Percentiles rank a stretch among this genome's conserved stretches.
Evolutionary conservation across 1,284 basidiomycete species (phyloP).

Genomic region (Wallemia hederae): DNA sequence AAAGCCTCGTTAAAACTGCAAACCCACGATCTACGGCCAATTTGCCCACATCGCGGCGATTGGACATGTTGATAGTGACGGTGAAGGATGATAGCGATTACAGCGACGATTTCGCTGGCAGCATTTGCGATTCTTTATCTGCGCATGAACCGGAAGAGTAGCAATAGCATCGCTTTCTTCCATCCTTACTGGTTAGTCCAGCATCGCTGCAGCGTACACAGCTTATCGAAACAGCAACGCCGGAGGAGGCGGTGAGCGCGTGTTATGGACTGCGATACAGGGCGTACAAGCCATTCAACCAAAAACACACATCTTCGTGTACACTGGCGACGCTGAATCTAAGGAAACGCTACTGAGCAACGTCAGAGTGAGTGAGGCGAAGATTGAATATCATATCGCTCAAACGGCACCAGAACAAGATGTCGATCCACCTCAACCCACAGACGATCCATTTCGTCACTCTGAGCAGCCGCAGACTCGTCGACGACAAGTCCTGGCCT

Average conservation of each 20-base stretch:
- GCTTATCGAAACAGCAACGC: constrained; percentile 37
- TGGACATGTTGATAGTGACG: constrained; percentile 5
- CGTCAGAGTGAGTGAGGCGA: constrained; percentile 31
- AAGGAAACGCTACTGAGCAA: constrained; percentile 57
- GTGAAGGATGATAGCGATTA: neutral
- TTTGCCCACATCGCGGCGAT: constrained; percentile 15
- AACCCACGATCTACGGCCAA: constrained; percentile 19
- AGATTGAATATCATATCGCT: neutral
- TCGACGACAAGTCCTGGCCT: constrained; percentile 60
- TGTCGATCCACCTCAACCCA: constrained; percentile 44
- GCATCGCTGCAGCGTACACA: neutral
- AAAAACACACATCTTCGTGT: constrained; percentile 47
- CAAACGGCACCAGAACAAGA: constrained; percentile 34
- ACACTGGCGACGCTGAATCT: constrained; percentile 56
- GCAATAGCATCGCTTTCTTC: constrained; percentile 49
- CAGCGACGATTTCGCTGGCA: neutral
- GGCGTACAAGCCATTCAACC: constrained; percentile 43
- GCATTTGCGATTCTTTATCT: neutral
- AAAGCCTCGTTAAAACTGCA: constrained; percentile 19
- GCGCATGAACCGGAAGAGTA: constrained; percentile 9
- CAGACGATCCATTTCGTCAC: constrained; percentile 44
- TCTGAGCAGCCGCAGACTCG: constrained; percentile 33
- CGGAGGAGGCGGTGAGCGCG: constrained; percentile 85
- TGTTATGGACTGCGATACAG: constrained; percentile 72
- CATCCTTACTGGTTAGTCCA: constrained; percentile 68